phyloP scores from a whole-genome alignment of 208 protist species.

The Acanthamoeba sp. region DNA sequence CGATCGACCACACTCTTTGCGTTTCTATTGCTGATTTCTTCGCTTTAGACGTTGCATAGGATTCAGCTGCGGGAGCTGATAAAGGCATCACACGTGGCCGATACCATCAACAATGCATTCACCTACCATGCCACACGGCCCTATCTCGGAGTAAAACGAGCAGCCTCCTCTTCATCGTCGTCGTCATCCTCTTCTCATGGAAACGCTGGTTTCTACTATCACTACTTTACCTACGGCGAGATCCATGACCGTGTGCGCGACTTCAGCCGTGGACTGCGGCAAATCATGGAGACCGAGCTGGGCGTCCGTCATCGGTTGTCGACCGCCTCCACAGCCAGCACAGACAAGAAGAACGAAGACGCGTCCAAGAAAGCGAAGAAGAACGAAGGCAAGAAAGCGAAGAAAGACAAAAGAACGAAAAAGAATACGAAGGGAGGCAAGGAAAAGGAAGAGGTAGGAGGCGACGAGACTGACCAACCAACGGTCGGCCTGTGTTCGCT shows the following conservation, averaged over 20 bases:
- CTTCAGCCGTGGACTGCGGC: constrained; percentile 17
- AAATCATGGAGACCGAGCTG: not conserved
- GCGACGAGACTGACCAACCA: not conserved
- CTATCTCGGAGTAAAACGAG: not conserved
- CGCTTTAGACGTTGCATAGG: not conserved
- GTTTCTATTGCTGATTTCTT: not conserved
- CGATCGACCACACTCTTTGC: not conserved
- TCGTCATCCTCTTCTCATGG: not conserved
- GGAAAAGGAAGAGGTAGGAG: not conserved
- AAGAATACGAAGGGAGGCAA: not conserved
- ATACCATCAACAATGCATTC: constrained; percentile 43
- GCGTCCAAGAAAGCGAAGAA: not conserved
- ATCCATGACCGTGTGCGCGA: constrained; percentile 18
- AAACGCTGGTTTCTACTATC: not conserved
- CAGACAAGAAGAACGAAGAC: not conserved
- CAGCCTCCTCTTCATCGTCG: not conserved
- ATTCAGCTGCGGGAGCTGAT: not conserved
- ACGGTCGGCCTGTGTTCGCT: constrained; percentile 6
- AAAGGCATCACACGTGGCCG: not conserved
- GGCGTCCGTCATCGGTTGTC: not conserved
- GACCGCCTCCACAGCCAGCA: not conserved
- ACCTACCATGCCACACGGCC: not conserved
- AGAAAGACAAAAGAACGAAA: no score
- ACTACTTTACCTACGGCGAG: constrained; percentile 64
- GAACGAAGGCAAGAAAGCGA: not conserved